Conservation (phyloP, 352 stramenopile genomes). For the Phytophthora macrochlamydospora region DNA sequence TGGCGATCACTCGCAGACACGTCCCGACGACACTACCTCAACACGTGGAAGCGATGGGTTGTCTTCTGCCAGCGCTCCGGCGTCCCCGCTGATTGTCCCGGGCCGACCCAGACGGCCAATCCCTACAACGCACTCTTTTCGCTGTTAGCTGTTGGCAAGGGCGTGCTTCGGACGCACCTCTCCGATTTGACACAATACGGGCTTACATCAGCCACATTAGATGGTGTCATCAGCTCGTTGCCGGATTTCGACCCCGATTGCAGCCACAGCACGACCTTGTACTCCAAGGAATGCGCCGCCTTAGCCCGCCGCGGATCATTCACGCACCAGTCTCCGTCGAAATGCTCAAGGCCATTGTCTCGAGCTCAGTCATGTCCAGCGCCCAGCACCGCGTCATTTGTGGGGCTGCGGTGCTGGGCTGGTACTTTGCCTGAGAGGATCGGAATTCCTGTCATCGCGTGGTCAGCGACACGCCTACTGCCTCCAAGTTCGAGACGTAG, state of each 20-base stretch:
- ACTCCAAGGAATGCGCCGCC: conserved; percentile 12
- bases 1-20: conserved; percentile 2
- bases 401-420: conserved; percentile 26
- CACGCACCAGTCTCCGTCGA: background rate
- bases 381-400: conserved; percentile 21
- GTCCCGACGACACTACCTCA: background rate
- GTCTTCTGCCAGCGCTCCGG: background rate
- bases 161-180: background rate
- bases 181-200: conserved; percentile 9
- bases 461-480: background rate
- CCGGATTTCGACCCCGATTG: conserved; percentile 3
- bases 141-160: conserved; percentile 2
- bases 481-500: background rate
- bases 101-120: background rate
- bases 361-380: background rate
- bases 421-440: conserved; percentile 17
- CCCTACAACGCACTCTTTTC: conserved; percentile 1
- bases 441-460: conserved; percentile 10
- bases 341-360: background rate
- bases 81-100: background rate
- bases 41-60: background rate
- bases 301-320: background rate
- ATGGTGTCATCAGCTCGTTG: conserved; percentile 19
- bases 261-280: conserved; percentile 5
- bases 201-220: conserved; percentile 21